Conservation (phyloP, 1,284 basidiomycete species). For the Golubevia pallescens region DNA sequence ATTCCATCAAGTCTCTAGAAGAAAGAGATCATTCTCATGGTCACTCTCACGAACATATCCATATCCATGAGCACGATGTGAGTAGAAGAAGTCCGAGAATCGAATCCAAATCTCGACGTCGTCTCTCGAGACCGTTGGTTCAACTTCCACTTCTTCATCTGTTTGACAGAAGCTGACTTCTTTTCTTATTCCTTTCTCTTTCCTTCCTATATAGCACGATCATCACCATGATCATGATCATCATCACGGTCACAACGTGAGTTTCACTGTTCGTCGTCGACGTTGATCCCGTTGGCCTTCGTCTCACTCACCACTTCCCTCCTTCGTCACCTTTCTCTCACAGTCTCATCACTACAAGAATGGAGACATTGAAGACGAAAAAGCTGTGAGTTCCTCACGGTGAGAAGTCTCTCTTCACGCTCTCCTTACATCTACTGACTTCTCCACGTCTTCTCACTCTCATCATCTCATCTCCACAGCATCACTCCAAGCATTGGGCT, state of each 20-base stretch:
- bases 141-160: too few species aligned
- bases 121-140: too few species aligned
- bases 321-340: too few species aligned
- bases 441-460: not conserved
- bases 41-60: not conserved
- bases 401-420: not conserved
- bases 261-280: not conserved
- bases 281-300: too few species aligned
- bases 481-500: not conserved
- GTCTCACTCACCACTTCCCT: too few species aligned
- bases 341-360: too few species aligned
- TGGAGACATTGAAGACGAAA: too few species aligned
- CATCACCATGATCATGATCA: conserved; percentile 14
- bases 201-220: conserved; percentile 5
- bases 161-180: not conserved
- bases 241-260: conserved; percentile 7
- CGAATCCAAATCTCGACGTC: too few species aligned
- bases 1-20: not conserved
- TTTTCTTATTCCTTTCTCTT: not conserved
- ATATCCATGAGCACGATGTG: not conserved
- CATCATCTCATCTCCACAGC: not conserved
- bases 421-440: not conserved
- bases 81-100: not conserved
- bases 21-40: not conserved
- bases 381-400: too few species aligned